Percentiles rank a stretch among this genome's conserved stretches.
phyloP scores from a whole-genome alignment of 805 yeast genomes.

The Teunomyces gatunensis region DNA sequence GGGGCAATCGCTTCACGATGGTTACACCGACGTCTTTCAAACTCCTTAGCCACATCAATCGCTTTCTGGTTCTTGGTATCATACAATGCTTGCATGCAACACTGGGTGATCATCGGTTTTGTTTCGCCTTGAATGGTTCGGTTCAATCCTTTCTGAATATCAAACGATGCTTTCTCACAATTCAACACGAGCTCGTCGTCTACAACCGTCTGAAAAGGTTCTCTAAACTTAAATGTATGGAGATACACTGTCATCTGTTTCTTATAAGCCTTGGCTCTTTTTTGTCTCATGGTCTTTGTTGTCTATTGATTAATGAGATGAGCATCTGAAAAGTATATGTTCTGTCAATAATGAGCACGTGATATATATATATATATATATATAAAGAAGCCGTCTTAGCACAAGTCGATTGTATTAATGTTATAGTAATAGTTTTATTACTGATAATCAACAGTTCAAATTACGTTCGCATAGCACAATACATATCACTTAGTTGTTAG shows the following conservation, averaged over 20 bases:
- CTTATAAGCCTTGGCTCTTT: conserved; percentile 89
- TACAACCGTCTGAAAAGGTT: conserved; percentile 86
- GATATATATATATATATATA: too few species aligned
- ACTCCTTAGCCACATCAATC: conserved; percentile 73
- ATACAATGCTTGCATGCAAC: conserved; percentile 87
- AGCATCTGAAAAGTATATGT: background rate
- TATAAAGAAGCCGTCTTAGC: too few species aligned
- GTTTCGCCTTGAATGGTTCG: conserved; percentile 82
- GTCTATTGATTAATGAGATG: background rate
- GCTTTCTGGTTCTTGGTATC: conserved; percentile 69
- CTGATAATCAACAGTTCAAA: too few species aligned
- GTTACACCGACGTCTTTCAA: conserved; percentile 91
- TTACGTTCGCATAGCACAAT: too few species aligned
- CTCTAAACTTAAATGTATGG: conserved; percentile 87
- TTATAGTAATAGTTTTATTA: too few species aligned
- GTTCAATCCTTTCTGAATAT: conserved; percentile 75
- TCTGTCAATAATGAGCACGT: too few species aligned
- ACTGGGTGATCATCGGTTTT: conserved; percentile 91
- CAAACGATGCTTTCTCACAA: conserved; percentile 66
- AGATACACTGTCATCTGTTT: conserved; percentile 86
- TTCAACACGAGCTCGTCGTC: conserved; percentile 76
- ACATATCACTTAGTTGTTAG: too few species aligned
- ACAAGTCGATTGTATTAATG: too few species aligned
- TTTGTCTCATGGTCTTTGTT: conserved; percentile 72
- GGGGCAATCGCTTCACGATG: conserved; percentile 70